phyloP scores from a whole-genome alignment of 2,329 filamentous ascomycete species.

The Fonsecaea monophora region DNA sequence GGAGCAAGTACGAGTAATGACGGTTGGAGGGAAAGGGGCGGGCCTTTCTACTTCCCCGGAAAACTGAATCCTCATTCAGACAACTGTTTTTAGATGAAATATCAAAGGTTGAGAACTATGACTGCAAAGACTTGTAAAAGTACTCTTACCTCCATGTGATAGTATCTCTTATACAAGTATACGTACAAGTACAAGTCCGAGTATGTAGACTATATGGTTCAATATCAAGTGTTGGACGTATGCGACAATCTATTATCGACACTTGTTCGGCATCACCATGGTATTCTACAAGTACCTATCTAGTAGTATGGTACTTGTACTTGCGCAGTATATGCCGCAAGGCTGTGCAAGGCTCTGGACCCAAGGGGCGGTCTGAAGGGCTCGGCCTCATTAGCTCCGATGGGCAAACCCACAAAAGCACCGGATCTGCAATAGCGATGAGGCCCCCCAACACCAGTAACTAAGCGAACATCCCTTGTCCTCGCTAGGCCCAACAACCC shows the following conservation, averaged over 20 bases:
- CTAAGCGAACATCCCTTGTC: neutral
- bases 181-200: no score
- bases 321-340: neutral
- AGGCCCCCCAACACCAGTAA: neutral
- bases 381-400: neutral
- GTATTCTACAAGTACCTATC: no score
- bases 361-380: neutral
- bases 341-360: neutral
- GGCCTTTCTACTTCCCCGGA: neutral
- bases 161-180: no score
- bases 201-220: no score
- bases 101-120: neutral
- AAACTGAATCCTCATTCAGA: constrained; percentile 1
- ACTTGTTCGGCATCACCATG: no score
- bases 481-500: neutral
- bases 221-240: no score
- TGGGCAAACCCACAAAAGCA: neutral
- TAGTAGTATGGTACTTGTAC: no score
- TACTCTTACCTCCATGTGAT: no score
- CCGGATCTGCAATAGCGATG: neutral
- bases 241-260: no score
- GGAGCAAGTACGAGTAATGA: neutral
- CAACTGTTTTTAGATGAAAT: neutral
- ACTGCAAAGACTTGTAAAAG: neutral
- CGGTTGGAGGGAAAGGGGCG: neutral